Percentiles rank a stretch among this genome's conserved stretches.
phyloP scores from a whole-genome alignment of 495 filamentous ascomycete genomes.

The Xylaria telfairii region DNA sequence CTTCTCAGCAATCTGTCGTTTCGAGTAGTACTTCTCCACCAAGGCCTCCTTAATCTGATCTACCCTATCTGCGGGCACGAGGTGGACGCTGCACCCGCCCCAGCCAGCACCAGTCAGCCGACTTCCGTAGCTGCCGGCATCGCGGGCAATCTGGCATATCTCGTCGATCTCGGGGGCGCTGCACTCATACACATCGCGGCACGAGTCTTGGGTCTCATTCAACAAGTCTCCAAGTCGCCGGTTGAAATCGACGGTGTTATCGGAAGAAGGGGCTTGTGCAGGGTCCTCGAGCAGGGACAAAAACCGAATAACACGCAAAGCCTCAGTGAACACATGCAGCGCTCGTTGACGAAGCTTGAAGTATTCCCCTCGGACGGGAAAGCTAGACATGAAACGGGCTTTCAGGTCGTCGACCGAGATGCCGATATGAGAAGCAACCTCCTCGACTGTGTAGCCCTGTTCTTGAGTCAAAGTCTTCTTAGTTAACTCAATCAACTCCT shows the following conservation, averaged over 20 bases:
- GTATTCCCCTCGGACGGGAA: conserved; percentile 85
- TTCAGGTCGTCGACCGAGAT: conserved; percentile 74
- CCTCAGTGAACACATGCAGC: conserved; percentile 88
- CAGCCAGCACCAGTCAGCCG: conserved; percentile 93
- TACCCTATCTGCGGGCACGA: conserved; percentile 85
- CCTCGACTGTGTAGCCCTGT: conserved; percentile 85
- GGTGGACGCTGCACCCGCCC: conserved; percentile 95
- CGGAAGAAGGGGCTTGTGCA: conserved; percentile 36
- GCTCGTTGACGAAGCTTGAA: conserved; percentile 89
- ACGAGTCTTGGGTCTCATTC: conserved; percentile 88
- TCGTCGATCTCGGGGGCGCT: conserved; percentile 88
- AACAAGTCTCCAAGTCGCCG: conserved; percentile 78
- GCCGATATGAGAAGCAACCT: conserved; percentile 76
- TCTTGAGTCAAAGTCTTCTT: conserved; percentile 70
- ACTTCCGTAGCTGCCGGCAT: conserved; percentile 81
- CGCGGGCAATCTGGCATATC: conserved; percentile 78
- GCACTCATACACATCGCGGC: conserved; percentile 85
- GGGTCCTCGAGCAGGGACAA: conserved; percentile 67
- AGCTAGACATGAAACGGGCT: conserved; percentile 75
- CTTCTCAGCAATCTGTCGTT: conserved; percentile 73
- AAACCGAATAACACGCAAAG: conserved; percentile 84
- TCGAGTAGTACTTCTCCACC: conserved; percentile 82
- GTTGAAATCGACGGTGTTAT: conserved; percentile 66
- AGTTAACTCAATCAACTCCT: conserved; percentile 68
- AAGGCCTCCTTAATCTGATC: conserved; percentile 79